A percentile compares a stretch with the other conserved stretches of the same genome.
Evolutionary conservation across 495 filamentous ascomycete genomes (phyloP).

Genomic region (Hyphodiscus hymeniophilus): DNA sequence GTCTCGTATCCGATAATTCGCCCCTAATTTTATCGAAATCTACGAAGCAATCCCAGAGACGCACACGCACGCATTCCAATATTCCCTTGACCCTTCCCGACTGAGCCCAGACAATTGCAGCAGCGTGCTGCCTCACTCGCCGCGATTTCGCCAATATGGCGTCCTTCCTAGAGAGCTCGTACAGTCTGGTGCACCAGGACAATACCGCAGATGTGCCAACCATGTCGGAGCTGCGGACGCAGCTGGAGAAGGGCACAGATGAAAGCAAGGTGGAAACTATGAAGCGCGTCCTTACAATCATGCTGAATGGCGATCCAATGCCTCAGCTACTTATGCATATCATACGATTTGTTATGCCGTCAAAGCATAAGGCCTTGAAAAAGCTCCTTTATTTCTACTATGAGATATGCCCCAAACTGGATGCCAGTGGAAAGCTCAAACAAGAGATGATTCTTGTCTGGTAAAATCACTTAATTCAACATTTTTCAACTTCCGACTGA

Average conservation of each 20-base stretch:
- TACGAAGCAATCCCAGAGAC: neutral
- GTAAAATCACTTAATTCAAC: conserved; percentile 40
- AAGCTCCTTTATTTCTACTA: conserved; percentile 99
- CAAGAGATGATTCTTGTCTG: conserved; percentile 99
- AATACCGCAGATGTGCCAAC: conserved; percentile 88
- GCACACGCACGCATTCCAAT: conserved; percentile 1
- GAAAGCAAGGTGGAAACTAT: conserved; percentile 97
- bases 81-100: conserved; percentile 8
- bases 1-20: neutral
- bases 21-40: conserved; percentile 6
- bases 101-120: conserved; percentile 15
- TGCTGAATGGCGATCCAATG: conserved; percentile 98
- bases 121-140: conserved; percentile 3
- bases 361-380: conserved; percentile 92
- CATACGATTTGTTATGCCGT: conserved; percentile 98
- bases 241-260: conserved; percentile 95
- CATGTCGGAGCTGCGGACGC: conserved; percentile 80
- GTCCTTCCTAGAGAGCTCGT: conserved; percentile 85
- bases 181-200: conserved; percentile 93
- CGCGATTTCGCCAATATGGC: conserved; percentile 60
- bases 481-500: neutral
- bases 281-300: conserved; percentile 92
- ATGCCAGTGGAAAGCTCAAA: conserved; percentile 85
- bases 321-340: conserved; percentile 96
- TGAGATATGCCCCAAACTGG: conserved; percentile 95